Evolutionary conservation across 192 early-diverging fungal genomes (phyloP).

Genomic region (Lobosporangium transversale): DNA sequence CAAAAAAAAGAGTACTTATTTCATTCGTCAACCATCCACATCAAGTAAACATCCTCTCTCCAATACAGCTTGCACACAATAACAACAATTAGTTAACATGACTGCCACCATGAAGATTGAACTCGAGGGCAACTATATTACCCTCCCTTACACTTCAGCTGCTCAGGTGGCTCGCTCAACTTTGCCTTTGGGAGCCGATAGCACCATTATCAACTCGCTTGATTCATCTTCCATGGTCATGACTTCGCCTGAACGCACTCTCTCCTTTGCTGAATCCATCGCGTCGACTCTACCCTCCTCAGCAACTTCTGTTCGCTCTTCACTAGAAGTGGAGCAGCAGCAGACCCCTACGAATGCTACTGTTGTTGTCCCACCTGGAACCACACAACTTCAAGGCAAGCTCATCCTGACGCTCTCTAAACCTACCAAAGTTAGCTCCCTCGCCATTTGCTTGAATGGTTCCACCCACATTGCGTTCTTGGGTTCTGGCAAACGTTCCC

Average conservation of each 20-base stretch:
- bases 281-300: conserved; percentile 38
- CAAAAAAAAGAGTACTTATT: conserved; percentile 1
- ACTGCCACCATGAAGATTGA: conserved; percentile 36
- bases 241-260: conserved; percentile 39
- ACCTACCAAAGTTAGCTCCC: conserved; percentile 32
- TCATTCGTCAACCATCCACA: neutral
- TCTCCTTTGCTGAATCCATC: conserved; percentile 34
- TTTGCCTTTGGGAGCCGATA: neutral
- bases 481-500: conserved; percentile 40
- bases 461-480: conserved; percentile 51
- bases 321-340: conserved; percentile 31
- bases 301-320: conserved; percentile 33
- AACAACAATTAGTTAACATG: conserved; percentile 10
- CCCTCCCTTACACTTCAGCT: conserved; percentile 21
- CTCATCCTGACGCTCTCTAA: conserved; percentile 31
- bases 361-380: neutral
- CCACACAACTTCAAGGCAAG: conserved; percentile 19
- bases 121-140: conserved; percentile 31
- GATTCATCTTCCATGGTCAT: conserved; percentile 29
- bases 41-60: neutral
- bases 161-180: neutral
- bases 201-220: conserved; percentile 1
- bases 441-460: conserved; percentile 34
- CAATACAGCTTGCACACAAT: neutral
- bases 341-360: neutral